These are phyloP conservation scores for Saccharata proteae DNA, from an alignment of 2,329 filamentous ascomycete species.

Conservation along the genomic window DNA sequence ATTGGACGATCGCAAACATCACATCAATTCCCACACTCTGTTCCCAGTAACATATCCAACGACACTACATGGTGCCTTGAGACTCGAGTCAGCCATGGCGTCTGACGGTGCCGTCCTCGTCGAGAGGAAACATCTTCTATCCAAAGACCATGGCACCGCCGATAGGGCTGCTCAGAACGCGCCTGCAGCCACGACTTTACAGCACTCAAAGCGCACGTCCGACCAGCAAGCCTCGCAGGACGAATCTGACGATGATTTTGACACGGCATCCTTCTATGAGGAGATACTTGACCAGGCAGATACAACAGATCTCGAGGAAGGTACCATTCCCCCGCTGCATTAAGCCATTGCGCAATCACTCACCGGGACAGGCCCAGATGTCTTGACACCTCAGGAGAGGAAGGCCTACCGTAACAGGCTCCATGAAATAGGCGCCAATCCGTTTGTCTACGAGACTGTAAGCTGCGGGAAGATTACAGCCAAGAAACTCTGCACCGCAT, in stretches of 20 bases:
- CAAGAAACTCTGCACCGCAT: constrained; percentile 76
- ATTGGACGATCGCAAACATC: too few species aligned
- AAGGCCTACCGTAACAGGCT: constrained; percentile 56
- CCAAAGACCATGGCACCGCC: constrained; percentile 5
- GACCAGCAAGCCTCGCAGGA: constrained; percentile 9
- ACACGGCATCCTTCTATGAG: constrained; percentile 17
- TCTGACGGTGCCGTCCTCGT: constrained; percentile 7
- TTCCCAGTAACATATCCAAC: background rate
- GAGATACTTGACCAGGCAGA: constrained; percentile 12
- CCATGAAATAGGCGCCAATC: constrained; percentile 61
- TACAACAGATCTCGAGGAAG: constrained; percentile 6
- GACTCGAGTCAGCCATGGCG: too few species aligned
- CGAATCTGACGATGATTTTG: constrained; percentile 19
- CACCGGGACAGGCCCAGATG: constrained; percentile 14
- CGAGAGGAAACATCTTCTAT: constrained; percentile 6
- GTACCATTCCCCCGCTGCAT: constrained; percentile 3
- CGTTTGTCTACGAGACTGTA: constrained; percentile 64
- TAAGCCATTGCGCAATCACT: background rate
- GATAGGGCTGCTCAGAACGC: constrained; percentile 4
- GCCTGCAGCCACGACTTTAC: constrained; percentile 2
- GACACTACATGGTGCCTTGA: background rate
- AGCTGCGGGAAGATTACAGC: constrained; percentile 58
- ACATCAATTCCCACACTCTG: too few species aligned
- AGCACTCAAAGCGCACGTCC: constrained; percentile 5
- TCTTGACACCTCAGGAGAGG: constrained; percentile 42